Evolutionary conservation across 225 moss, liverwort and hornwort species (phyloP).

Genomic region (Physcomitrium patens): DNA sequence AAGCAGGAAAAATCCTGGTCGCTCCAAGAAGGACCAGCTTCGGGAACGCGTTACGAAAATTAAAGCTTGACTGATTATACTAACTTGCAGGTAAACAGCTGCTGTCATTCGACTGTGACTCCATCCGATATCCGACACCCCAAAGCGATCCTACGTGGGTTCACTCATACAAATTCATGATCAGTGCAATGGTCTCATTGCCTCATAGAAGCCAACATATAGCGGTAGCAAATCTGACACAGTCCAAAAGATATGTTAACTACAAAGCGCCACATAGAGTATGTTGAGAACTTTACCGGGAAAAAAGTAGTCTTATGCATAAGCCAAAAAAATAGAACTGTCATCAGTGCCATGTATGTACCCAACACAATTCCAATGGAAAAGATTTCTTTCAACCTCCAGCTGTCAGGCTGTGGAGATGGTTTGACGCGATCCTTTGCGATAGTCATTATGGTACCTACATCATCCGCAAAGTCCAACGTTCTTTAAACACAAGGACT

Average conservation of each 20-base stretch:
- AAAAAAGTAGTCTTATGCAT: conserved; percentile 51
- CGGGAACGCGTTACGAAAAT: conserved; percentile 62
- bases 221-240: neutral
- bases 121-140: conserved; percentile 36
- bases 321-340: conserved; percentile 77
- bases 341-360: conserved; percentile 76
- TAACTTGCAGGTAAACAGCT: conserved; percentile 63
- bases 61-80: conserved; percentile 63
- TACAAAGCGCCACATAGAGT: neutral
- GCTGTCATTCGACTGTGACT: conserved; percentile 46
- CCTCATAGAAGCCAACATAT: neutral
- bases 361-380: conserved; percentile 82
- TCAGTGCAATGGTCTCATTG: neutral
- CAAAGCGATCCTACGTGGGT: conserved; percentile 44
- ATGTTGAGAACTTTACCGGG: conserved; percentile 37
- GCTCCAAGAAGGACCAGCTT: conserved; percentile 43
- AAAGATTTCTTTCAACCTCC: conserved; percentile 81
- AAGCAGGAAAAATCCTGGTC: conserved; percentile 40
- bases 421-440: conserved; percentile 88
- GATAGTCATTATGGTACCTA: conserved; percentile 94
- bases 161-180: neutral
- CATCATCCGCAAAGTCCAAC: conserved; percentile 17
- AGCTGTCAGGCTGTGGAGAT: conserved; percentile 85
- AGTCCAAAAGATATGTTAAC: neutral
- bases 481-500: neutral